Evolutionary conservation across 148 eudicot species (phyloP).

Genomic region (Cornus florida): DNA sequence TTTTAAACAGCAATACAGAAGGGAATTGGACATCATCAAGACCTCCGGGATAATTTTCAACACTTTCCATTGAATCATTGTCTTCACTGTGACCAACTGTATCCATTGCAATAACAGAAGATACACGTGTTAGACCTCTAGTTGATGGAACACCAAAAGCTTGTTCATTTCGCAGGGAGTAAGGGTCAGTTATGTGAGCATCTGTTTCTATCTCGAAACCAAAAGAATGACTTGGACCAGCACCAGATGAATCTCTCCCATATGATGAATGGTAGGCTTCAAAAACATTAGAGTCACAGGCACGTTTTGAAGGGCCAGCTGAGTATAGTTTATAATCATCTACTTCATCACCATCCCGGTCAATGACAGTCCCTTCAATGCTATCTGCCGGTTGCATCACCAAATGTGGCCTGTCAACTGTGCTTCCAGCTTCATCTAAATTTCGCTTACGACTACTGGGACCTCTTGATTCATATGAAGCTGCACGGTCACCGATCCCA

Average conservation of each 20-base stretch:
- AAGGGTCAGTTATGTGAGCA: constrained; percentile 48
- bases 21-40: constrained; percentile 71
- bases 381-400: constrained; percentile 82
- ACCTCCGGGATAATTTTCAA: constrained; percentile 88
- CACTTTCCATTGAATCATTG: constrained; percentile 97
- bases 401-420: constrained; percentile 77
- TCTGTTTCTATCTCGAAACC: constrained; percentile 64
- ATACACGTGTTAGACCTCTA: constrained; percentile 76
- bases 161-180: constrained; percentile 48
- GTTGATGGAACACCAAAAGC: constrained; percentile 49
- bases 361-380: constrained; percentile 90
- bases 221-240: constrained; percentile 85
- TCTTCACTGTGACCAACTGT: constrained; percentile 65
- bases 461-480: constrained; percentile 96
- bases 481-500: constrained; percentile 94
- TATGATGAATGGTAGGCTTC: constrained; percentile 60
- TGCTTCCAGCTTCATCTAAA: constrained; percentile 95
- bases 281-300: constrained; percentile 53
- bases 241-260: constrained; percentile 72
- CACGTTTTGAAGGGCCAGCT: constrained; percentile 92
- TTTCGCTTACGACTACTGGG: constrained; percentile 89
- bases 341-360: constrained; percentile 96
- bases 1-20: constrained; percentile 46
- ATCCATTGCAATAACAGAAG: constrained; percentile 98
- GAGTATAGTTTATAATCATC: constrained; percentile 74